Percentiles rank a stretch among this genome's conserved stretches.
phyloP scores from a whole-genome alignment of 768 basidiomycete species.

The Fibroporia radiculosa region DNA sequence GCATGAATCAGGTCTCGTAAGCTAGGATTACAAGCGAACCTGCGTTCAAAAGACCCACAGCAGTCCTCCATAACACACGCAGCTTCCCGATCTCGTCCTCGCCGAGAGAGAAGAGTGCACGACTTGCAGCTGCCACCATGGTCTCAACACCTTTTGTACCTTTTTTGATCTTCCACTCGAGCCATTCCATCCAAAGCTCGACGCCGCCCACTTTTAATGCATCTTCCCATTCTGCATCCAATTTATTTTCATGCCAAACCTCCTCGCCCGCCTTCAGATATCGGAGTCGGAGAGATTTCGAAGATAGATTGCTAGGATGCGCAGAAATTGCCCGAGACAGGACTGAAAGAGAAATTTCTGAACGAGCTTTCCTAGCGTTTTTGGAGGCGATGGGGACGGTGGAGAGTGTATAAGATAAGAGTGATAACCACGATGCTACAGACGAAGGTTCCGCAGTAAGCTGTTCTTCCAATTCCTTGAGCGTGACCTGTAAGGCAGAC shows the following conservation, averaged over 20 bases:
- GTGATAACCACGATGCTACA: conserved; percentile 50
- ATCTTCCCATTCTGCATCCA: conserved; percentile 61
- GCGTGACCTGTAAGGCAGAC: conserved; percentile 45
- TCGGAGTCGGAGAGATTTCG: conserved; percentile 45
- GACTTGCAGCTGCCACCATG: conserved; percentile 42
- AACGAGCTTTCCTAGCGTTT: conserved; percentile 58
- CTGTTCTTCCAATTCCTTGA: conserved; percentile 51
- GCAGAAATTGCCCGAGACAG: conserved; percentile 55
- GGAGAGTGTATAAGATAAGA: conserved; percentile 57
- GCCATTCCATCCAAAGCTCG: conserved; percentile 72
- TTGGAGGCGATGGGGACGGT: conserved; percentile 56
- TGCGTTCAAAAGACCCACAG: conserved; percentile 54
- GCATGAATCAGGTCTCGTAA: not conserved
- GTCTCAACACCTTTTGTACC: conserved; percentile 41
- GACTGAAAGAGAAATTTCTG: conserved; percentile 65
- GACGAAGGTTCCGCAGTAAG: conserved; percentile 45
- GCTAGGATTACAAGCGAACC: too few relatives aligned
- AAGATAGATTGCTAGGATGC: conserved; percentile 42
- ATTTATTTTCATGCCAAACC: conserved; percentile 51
- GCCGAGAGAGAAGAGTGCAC: conserved; percentile 36
- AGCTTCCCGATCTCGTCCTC: conserved; percentile 31
- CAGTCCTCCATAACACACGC: conserved; percentile 63
- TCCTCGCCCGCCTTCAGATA: conserved; percentile 71
- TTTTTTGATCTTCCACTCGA: conserved; percentile 63
- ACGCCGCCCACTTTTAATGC: conserved; percentile 44